Conservation (phyloP, 164 flowering plant genomes). For the Umbellularia californica region DNA sequence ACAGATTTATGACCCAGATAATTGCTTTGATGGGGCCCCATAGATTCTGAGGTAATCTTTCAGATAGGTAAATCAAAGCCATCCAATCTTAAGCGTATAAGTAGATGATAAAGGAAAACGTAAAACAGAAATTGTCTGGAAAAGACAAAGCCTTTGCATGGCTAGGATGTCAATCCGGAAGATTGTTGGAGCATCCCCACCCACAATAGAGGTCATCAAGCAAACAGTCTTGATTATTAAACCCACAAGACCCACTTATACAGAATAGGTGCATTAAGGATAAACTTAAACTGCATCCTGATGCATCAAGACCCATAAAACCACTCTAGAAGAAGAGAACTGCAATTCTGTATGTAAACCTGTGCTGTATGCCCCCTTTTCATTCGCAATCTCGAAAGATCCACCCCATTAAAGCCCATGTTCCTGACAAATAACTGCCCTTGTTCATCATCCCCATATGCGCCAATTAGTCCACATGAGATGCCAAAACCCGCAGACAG, state of each 20-base stretch:
- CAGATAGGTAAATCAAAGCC: background rate
- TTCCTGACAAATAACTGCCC: conserved; percentile 60
- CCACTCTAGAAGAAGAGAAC: background rate
- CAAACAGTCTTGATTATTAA: background rate
- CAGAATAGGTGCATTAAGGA: no score
- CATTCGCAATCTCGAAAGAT: conserved; percentile 61
- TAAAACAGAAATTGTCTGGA: background rate
- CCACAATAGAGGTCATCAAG: background rate
- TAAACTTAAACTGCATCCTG: no score
- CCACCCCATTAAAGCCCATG: conserved; percentile 64
- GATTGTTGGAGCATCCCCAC: background rate
- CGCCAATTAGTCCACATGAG: conserved; percentile 76
- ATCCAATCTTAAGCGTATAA: background rate
- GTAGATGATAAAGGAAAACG: background rate
- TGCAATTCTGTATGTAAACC: conserved; percentile 30
- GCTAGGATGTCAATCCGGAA: background rate
- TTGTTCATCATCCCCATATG: conserved; percentile 86
- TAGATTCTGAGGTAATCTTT: background rate
- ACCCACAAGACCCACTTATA: no score
- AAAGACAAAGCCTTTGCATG: background rate
- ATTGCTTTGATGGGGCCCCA: background rate
- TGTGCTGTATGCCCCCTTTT: conserved; percentile 80
- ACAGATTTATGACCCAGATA: background rate
- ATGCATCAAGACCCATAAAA: background rate
- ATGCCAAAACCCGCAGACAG: conserved; percentile 76